Conservation (phyloP, 768 basidiomycete species). For the Daedalea quercina region DNA sequence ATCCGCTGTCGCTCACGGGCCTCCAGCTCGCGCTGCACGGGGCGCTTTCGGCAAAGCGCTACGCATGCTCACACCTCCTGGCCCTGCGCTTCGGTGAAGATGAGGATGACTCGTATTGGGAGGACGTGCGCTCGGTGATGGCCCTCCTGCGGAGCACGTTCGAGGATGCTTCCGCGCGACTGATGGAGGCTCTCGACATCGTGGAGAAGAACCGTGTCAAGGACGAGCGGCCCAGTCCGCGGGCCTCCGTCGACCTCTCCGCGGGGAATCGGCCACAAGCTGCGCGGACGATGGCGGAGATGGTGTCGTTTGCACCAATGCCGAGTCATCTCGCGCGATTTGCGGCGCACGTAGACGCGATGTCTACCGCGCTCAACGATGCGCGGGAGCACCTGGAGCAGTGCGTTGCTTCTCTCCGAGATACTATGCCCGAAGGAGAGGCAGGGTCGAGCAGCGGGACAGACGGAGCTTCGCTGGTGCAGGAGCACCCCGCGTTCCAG, state of each 20-base stretch:
- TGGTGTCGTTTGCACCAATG: constrained; percentile 63
- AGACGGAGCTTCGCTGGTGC: constrained; percentile 6
- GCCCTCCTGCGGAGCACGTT: constrained; percentile 60
- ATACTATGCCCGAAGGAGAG: constrained; percentile 11
- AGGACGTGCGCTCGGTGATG: constrained; percentile 75
- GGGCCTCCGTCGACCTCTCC: not conserved
- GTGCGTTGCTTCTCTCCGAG: constrained; percentile 53
- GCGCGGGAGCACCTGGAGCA: constrained; percentile 60
- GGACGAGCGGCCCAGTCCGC: constrained; percentile 42
- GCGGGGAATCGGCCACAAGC: not conserved
- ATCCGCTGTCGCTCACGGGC: constrained; percentile 62
- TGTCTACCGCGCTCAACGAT: constrained; percentile 62
- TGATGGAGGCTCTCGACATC: constrained; percentile 58
- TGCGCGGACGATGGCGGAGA: constrained; percentile 17
- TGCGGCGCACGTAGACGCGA: constrained; percentile 65
- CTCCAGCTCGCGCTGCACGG: constrained; percentile 54
- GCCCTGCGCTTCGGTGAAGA: constrained; percentile 65
- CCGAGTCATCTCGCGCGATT: constrained; percentile 65
- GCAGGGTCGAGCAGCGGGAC: not conserved
- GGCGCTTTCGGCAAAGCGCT: constrained; percentile 68
- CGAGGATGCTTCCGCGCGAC: constrained; percentile 53
- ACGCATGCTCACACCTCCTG: constrained; percentile 72
- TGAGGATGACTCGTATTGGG: constrained; percentile 78
- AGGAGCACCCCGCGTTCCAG: constrained; percentile 42
- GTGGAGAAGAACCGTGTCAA: constrained; percentile 44